Base-by-base conservation (phyloP, 805 yeast species). In the Phaffomyces thermotolerans region DNA sequence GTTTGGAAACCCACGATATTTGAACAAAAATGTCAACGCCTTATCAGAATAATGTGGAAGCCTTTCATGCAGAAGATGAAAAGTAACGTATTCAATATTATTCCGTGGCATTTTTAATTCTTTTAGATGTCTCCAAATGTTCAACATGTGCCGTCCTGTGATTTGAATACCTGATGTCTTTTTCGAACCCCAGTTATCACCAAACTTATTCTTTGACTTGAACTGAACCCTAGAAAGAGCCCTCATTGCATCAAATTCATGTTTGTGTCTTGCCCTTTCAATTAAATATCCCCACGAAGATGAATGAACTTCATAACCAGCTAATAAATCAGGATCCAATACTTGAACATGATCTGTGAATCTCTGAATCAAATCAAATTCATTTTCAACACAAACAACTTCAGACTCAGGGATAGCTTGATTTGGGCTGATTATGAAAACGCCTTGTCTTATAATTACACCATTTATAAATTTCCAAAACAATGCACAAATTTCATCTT, bases 201-300 rank as follows among this genome's bases (percentile, higher is more conserved):
- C 77, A 38, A 71, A 58, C 53, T 75, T 81, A 30, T 76, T 78
- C 34, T 68, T 68, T 30, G 71, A 66, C 35, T 73, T 72, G 22
- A 46, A 52, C 1, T 56, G 62, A 0, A 81, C 81, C 43, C 96
- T 65, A 1, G 95, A 78, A 1, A 89, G 58, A 36, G 77, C 73
- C 0, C 69, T 65, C n/a, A 74, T 59, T 4, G 88, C 50, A 51
- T 86, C 83, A 12, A 72, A 62, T 2, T 73, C 75, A 53, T 70
- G 70, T 2, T 57, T 62, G 0, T 45, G 48, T 15, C 67, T 58
- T 44, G 75, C 72, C 37, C 99, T 60, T 41, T 85, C 93, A 23
- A 85, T 70, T 0, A 90, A 42, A 54, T 85, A 93, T 0, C 99
- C 98, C 98, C 98, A 91, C 0, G 97, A 86, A 0, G 75, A 54